phyloP scores from a whole-genome alignment of 129 eudicot genomes.

The Smallanthus sonchifolius region DNA sequence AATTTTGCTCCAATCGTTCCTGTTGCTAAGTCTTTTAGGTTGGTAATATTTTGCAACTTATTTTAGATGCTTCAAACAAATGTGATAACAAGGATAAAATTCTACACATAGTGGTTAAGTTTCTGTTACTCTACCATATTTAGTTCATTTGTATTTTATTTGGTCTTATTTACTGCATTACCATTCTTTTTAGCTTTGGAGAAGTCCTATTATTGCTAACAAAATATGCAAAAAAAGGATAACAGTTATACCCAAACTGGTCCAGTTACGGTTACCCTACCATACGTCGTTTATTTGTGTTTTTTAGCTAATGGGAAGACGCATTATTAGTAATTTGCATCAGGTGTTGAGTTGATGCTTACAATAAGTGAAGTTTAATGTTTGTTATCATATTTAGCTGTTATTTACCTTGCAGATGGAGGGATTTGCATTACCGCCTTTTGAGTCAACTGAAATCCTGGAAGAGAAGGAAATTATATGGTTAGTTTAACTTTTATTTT shows the following conservation, averaged over 20 bases:
- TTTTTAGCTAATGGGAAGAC: neutral
- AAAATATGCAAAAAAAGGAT: neutral
- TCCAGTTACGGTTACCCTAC: neutral
- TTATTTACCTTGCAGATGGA: slow-evolving; percentile 58
- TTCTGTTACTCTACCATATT: neutral
- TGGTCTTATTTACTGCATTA: neutral
- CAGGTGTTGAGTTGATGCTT: neutral
- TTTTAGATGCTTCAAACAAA: neutral
- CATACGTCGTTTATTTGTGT: neutral
- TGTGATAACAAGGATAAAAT: neutral
- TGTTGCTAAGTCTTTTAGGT: neutral
- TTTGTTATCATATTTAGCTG: neutral
- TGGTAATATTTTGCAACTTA: neutral
- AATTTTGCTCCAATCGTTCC: neutral
- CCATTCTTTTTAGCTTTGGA: neutral
- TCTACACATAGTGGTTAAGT: neutral
- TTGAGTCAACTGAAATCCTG: slow-evolving; percentile 66
- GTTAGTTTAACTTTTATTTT: slow-evolving; percentile 36
- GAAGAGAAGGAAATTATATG: slow-evolving; percentile 83
- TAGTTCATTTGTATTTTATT: neutral
- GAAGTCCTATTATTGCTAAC: neutral
- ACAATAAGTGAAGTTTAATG: neutral
- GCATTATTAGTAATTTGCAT: neutral
- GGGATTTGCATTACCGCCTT: slow-evolving; percentile 85
- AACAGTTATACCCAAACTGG: neutral